Conservation (phyloP, 2,329 filamentous ascomycete species). For the Coleophoma crateriformis region DNA sequence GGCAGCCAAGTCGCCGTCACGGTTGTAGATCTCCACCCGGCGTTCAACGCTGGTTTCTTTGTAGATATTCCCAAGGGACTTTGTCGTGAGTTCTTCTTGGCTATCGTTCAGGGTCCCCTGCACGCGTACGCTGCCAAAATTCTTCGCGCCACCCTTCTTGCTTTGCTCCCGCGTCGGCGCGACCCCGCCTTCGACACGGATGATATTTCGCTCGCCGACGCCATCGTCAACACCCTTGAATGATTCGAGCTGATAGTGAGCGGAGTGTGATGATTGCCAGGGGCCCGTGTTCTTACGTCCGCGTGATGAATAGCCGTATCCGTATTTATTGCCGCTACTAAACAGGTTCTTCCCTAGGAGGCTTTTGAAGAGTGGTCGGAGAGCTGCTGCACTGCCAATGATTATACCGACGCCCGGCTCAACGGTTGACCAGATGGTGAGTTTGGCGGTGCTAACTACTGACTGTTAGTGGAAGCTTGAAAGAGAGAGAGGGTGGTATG, state of each 20-base stretch:
- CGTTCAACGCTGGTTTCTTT: slow-evolving; percentile 1
- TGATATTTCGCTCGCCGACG: background rate
- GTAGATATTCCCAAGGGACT: background rate
- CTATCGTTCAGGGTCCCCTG: background rate
- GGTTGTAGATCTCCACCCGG: background rate
- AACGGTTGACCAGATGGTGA: background rate
- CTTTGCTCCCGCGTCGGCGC: background rate
- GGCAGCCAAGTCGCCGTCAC: background rate
- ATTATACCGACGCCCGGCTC: slow-evolving; percentile 5
- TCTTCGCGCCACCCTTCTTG: background rate
- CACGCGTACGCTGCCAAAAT: background rate
- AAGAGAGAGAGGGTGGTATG: background rate
- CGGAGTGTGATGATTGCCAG: background rate
- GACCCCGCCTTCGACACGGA: background rate
- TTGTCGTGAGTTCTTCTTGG: background rate
- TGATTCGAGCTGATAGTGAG: slow-evolving; percentile 1
- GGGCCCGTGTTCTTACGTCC: background rate
- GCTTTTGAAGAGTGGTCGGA: slow-evolving; percentile 1
- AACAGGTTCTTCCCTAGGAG: background rate
- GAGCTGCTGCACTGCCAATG: slow-evolving; percentile 1
- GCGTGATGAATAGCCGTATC: background rate
- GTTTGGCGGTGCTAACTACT: background rate
- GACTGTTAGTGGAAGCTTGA: too few relatives aligned
- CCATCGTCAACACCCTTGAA: background rate
- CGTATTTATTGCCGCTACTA: background rate